phyloP scores from a whole-genome alignment of 2,329 filamentous ascomycete species.

The Exophiala calicioides region DNA sequence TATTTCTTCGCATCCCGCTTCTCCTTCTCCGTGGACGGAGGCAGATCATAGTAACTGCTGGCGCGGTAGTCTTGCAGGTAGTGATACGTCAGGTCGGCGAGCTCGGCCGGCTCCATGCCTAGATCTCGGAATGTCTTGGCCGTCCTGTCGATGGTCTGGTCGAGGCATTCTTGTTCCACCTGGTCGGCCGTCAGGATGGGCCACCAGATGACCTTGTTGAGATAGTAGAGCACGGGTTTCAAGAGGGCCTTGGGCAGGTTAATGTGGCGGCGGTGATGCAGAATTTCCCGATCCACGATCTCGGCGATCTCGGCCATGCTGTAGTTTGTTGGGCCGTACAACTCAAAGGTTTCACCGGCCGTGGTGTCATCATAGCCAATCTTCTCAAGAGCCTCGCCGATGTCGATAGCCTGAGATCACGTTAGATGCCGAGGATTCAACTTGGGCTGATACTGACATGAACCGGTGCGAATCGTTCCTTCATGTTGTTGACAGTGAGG shows the following conservation, averaged over 20 bases:
- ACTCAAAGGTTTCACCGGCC: constrained; percentile 85
- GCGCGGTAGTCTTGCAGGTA: constrained; percentile 94
- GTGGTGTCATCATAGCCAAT: constrained; percentile 92
- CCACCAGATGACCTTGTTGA: constrained; percentile 91
- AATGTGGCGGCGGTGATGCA: constrained; percentile 84
- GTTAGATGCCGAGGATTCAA: constrained; percentile 15
- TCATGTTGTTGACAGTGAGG: constrained; percentile 89
- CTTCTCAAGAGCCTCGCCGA: constrained; percentile 81
- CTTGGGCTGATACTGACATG: constrained; percentile 63
- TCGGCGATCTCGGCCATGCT: constrained; percentile 82
- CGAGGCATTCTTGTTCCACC: constrained; percentile 87
- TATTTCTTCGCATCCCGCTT: constrained; percentile 95
- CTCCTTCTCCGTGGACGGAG: constrained; percentile 91
- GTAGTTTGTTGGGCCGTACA: constrained; percentile 93
- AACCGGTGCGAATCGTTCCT: constrained; percentile 86
- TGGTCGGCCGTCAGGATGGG: constrained; percentile 74
- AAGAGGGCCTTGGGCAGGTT: constrained; percentile 82
- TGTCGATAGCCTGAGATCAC: constrained; percentile 75
- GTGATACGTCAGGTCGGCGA: constrained; percentile 84
- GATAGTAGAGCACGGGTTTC: constrained; percentile 69
- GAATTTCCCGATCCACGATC: constrained; percentile 87
- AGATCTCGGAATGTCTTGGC: constrained; percentile 97
- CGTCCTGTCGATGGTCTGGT: constrained; percentile 84
- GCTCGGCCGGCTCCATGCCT: constrained; percentile 82
- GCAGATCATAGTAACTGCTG: constrained; percentile 85